Evolutionary conservation across 495 filamentous ascomycete genomes (phyloP), one percentile per base, ranked within the genome.

Genomic region (Alectoria sarmentosa): DNA sequence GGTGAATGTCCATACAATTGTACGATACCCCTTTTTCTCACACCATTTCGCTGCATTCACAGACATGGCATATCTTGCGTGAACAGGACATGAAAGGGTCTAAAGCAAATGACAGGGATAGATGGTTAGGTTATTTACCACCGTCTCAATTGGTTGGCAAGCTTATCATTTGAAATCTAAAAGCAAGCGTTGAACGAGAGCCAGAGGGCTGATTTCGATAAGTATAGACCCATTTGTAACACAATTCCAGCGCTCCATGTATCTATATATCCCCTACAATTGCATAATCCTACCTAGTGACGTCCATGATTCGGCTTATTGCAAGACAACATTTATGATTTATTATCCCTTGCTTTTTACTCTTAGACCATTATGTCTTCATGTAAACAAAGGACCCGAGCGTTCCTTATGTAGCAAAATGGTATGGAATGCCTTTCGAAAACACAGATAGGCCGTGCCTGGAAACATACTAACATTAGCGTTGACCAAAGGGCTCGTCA

Each of bases 401-500:
- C 17, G 7, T 34, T 55, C 28, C 15, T 32, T 3, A 34, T 32
- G 49, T 2, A 32, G 49, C 15, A n/a, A 32, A 30, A 9, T 13
- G 21, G 15, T 52, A 15, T 32, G 5, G 14, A 54, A 4, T 30
- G 14, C 1, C 13, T 15, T 54, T 30, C 26, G 1, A 23, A 54
- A 32, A 55, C 17, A 26, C 49, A 19, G 26, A 32, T 55, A 55
- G 34, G 13, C 17, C 14, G 17, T 30, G 3, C 17, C 17, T 21
- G 30, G 41, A 8, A 26, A 64, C 55, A 59, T 26, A n/a, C 13
- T 19, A 49, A 36, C 9, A 14, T 58, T 30, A 68, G 21, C 66
- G 62, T 55, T 68, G 66, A 34, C 48, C 81, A 60, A 83, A 70
- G 42, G 74, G 76, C 62, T 80, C 80, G 58, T 80, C 77, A 34